These are phyloP conservation scores for Pythium inflatum DNA, from an alignment of 352 stramenopile genomes.

Conservation along the genomic window DNA sequence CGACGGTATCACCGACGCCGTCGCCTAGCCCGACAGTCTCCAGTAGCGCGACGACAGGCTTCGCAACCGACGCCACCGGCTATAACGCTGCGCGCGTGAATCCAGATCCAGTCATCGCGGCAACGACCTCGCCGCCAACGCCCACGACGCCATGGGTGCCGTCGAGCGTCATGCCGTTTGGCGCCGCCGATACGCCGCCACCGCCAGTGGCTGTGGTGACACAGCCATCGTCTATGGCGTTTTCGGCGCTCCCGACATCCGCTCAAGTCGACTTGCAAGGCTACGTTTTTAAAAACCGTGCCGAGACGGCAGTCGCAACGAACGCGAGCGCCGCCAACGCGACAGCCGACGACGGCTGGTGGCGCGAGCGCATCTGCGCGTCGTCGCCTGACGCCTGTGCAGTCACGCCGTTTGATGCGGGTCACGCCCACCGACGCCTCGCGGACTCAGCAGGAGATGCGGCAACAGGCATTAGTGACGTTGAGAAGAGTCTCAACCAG, in stretches of 20 bases:
- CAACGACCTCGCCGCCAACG: neutral
- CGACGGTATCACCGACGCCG: no score
- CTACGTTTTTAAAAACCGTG: neutral
- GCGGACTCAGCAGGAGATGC: no score
- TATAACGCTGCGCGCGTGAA: neutral
- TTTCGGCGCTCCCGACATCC: neutral
- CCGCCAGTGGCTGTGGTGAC: neutral
- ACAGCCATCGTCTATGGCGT: neutral
- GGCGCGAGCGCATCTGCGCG: conserved; percentile 4
- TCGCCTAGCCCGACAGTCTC: no score
- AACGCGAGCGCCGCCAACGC: neutral
- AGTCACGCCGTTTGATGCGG: neutral
- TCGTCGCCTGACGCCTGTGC: conserved; percentile 1
- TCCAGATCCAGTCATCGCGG: neutral
- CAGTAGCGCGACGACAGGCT: neutral
- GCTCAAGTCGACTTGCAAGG: neutral
- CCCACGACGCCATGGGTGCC: neutral
- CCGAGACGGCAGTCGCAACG: neutral
- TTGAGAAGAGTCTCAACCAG: neutral
- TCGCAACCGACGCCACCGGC: neutral
- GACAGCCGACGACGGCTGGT: neutral
- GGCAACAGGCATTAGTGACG: neutral
- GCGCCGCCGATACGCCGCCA: neutral
- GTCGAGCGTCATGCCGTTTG: neutral
- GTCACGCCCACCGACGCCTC: neutral